Base-by-base conservation (phyloP, 2,329 filamentous ascomycete genomes). In the Talaromyces verruculosus region DNA sequence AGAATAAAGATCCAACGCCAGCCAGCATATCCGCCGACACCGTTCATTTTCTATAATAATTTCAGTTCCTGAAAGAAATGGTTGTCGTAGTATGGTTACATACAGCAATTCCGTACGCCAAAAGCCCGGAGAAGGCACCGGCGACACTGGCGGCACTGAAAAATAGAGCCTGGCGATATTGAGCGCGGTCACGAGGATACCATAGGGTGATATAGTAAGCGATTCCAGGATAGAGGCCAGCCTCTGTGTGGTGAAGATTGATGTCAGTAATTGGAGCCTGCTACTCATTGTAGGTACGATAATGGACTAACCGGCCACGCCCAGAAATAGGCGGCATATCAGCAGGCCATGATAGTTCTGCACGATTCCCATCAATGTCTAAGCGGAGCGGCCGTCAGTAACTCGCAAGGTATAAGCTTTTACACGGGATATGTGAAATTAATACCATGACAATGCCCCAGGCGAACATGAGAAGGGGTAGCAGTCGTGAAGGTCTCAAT, bases 91-190 rank as follows among this genome's bases (percentile, higher is more conserved):
- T 25, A 15, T 55, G 79, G 70, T 84, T 80, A 17, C 87, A 85
- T 43, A 85, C 84, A 8, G 87, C 87, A 73, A 91, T 89, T 2
- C 83, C 86, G 65, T 87, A 89, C 1, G 87, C 88, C 6, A 89
- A 79, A 5, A 87, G 88, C 1, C 88, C 88, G 0, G 92, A 91
- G 74, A 96, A 93, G 2, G 88, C 89, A 51, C 91, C 94, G 1
- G 92, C 92, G 2, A 96, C 83, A 1, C 89, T 88, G 0, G 88
- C 87, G 0, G 81, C 80, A 28, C 80, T 79, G 11, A 83, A 70
- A 68, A 87, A 88, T n/a, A 88, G 73, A 2, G 85, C 86, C 58
- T 82, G 82, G 2, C 86, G 78, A 39, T 87, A 78, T 37, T 86
- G 85, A 15, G 88, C 75, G 68, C 85, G 84, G 45, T 84, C 78